phyloP scores from a whole-genome alignment of 495 filamentous ascomycete species.

The Chaetomium cochliodes region DNA sequence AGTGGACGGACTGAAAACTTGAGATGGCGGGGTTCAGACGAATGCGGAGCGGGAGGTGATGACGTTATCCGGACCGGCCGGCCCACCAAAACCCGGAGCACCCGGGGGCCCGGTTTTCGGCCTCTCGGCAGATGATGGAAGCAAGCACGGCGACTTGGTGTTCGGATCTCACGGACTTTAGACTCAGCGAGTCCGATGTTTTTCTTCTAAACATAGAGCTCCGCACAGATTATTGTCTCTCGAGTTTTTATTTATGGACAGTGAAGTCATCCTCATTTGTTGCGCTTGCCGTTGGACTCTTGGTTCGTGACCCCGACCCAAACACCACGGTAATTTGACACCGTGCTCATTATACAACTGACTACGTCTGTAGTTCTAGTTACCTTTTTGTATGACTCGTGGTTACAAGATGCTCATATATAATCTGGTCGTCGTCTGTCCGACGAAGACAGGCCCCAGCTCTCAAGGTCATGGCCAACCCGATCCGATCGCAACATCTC shows the following conservation, averaged over 20 bases:
- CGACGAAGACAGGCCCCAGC: too few species aligned
- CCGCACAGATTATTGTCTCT: background rate
- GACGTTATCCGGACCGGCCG: background rate
- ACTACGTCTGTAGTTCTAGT: too few species aligned
- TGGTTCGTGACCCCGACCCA: too few species aligned
- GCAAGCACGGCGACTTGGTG: background rate
- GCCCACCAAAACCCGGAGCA: background rate
- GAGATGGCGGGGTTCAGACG: slow-evolving; percentile 12
- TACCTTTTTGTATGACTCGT: too few species aligned
- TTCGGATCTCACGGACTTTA: background rate
- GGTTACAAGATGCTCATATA: too few species aligned
- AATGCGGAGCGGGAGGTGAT: background rate
- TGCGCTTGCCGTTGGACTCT: too few species aligned
- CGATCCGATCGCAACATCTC: background rate
- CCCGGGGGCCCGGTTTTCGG: slow-evolving; percentile 2
- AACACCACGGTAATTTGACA: too few species aligned
- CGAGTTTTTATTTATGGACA: background rate
- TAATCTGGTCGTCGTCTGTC: too few species aligned
- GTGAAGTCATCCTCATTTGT: background rate
- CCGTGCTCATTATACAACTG: too few species aligned
- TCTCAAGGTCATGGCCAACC: background rate
- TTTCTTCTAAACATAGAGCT: background rate
- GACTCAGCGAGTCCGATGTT: background rate
- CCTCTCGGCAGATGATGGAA: background rate
- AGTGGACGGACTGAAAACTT: background rate